Percentiles rank a stretch among this genome's conserved stretches.
Conservation (phyloP, 805 yeast species). For the Yarrowia keelungensis region DNA sequence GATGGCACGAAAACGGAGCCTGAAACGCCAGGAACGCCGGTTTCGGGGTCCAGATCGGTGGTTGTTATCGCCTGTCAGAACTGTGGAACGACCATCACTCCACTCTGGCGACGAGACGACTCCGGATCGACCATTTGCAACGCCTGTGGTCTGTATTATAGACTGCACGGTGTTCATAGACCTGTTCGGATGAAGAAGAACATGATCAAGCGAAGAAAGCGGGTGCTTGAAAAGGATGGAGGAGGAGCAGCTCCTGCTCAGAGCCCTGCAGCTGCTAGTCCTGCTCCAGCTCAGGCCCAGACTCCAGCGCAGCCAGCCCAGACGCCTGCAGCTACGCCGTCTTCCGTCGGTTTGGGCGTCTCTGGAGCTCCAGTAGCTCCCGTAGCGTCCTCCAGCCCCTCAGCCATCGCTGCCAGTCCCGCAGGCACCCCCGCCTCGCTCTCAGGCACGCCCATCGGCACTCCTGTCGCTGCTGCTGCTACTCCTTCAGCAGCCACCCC, state of each 20-base stretch:
- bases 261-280: constrained; percentile 12
- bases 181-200: constrained; percentile 77
- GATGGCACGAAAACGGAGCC: constrained; percentile 33
- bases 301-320: background rate
- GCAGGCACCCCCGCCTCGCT: constrained; percentile 6
- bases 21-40: constrained; percentile 17
- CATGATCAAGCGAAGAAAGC: constrained; percentile 75
- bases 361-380: background rate
- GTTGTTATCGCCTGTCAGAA: constrained; percentile 80
- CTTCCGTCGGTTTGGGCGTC: constrained; percentile 3
- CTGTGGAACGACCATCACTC: constrained; percentile 85
- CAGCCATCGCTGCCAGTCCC: background rate
- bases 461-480: background rate
- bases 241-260: constrained; percentile 40
- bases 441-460: constrained; percentile 8
- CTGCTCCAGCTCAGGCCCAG: background rate
- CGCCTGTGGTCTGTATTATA: constrained; percentile 81
- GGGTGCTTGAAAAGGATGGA: constrained; percentile 50
- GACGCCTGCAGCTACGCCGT: background rate
- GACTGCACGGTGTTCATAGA: constrained; percentile 76
- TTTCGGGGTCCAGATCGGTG: constrained; percentile 47
- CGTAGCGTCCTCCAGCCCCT: background rate
- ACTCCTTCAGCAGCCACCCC: background rate
- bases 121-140: constrained; percentile 84
- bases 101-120: constrained; percentile 85